phyloP scores from a whole-genome alignment of 2,329 filamentous ascomycete species.

The Zarea fungicola region DNA sequence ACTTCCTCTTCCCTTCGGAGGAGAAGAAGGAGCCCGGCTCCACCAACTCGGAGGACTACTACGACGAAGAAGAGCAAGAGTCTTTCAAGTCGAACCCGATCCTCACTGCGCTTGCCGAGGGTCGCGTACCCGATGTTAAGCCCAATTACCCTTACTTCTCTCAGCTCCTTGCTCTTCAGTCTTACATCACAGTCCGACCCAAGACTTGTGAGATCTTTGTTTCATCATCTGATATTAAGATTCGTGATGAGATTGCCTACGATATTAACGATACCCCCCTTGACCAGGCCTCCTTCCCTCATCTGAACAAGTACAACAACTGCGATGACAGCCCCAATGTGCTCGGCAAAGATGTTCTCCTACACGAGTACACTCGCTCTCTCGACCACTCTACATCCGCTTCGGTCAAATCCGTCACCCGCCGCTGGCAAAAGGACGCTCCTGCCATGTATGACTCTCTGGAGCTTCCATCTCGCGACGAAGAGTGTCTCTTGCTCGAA shows the following conservation, averaged over 20 bases:
- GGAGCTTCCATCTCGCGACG: constrained; percentile 41
- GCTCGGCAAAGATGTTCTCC: constrained; percentile 46
- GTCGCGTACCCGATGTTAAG: constrained; percentile 50
- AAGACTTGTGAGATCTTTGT: constrained; percentile 57
- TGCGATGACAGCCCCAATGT: constrained; percentile 47
- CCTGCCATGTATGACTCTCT: constrained; percentile 51
- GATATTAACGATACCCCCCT: constrained; percentile 39
- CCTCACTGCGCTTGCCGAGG: constrained; percentile 55
- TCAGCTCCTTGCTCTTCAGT: constrained; percentile 49
- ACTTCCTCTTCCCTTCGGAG: constrained; percentile 55
- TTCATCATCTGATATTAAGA: constrained; percentile 46
- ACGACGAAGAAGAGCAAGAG: constrained; percentile 38
- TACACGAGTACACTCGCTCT: constrained; percentile 54
- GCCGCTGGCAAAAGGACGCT: constrained; percentile 54
- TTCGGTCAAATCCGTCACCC: constrained; percentile 47
- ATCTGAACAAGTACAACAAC: constrained; percentile 49
- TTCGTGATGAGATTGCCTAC: constrained; percentile 44
- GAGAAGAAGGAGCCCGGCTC: constrained; percentile 53
- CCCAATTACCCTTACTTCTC: constrained; percentile 60
- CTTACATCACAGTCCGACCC: constrained; percentile 48
- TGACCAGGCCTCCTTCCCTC: constrained; percentile 47
- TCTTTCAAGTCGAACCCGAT: constrained; percentile 62
- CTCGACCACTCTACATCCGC: constrained; percentile 52
- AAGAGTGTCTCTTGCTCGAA: constrained; percentile 54
- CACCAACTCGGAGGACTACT: constrained; percentile 54